Evolutionary conservation across 2,329 filamentous ascomycete species (phyloP), one percentile per base, ranked within the genome.

Genomic region (Chaetoscypha palmicola): DNA sequence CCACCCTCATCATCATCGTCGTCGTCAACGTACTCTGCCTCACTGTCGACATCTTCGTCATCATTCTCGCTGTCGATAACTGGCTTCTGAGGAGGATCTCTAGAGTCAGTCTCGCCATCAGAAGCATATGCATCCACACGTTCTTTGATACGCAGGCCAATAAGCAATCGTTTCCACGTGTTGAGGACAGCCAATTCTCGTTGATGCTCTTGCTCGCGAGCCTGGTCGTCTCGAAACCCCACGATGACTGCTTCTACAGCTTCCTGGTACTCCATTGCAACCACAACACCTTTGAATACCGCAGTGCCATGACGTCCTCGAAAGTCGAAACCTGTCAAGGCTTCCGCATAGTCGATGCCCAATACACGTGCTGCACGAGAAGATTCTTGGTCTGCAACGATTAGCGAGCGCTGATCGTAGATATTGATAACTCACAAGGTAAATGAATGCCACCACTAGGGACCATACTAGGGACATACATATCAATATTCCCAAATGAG

Each of bases 381-480:
- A 1, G 86, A 83, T 39, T 82, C 68, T 11, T 69, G 63, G 48
- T 76, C 69, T 39, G 58, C 36, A 14, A 66, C 72, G 66, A 4
- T 64, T 57, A 19, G 49, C 31, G 20, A 23, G 34, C 4, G 39
- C 7, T 14, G 5, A 26, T 14, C 7, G 30, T 19, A 28, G n/a
- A 32, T 22, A 21, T 20, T 16, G 5, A 11, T 23, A 23, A 50
- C 49, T 71, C 71, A 41, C 77, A 66, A 2, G 74, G 73, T 8
- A 97, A 68, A 62, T 97, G 88, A 2, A 79, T 74, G 1, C 86
- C 90, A 0, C 92, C 91, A 31, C 68, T 66, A 0, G 92, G 92
- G 0, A 97, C 73, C 92, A 98, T 97, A 49, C 80, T 87, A 0
- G 87, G 82, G 9, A 95, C 89, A 61, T 91, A 97, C 30, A 94